phyloP scores from a whole-genome alignment of 2,329 filamentous ascomycete species.

The Nannizzia gypsea region DNA sequence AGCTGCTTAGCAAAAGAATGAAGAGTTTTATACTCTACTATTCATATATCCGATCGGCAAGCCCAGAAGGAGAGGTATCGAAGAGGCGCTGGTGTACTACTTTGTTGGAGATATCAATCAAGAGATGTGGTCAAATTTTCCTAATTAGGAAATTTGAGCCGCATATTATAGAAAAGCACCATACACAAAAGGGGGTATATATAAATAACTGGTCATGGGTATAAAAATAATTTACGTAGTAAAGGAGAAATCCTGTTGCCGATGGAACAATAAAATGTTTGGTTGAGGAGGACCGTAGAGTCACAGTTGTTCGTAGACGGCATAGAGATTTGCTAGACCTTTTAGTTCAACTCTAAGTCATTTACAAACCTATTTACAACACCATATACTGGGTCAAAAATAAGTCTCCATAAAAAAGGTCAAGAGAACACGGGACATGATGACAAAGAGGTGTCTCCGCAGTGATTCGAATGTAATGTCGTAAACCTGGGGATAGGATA shows the following conservation, averaged over 20 bases:
- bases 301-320: not conserved
- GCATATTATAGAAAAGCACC: not conserved
- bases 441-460: not conserved
- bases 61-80: not conserved
- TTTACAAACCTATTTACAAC: slow-evolving; percentile 3
- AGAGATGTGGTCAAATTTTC: not conserved
- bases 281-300: not conserved
- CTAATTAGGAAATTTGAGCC: not conserved
- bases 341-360: not conserved
- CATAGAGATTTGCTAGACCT: not conserved
- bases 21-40: not conserved
- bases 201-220: not conserved
- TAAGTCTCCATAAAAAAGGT: not conserved
- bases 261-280: not conserved
- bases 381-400: not conserved
- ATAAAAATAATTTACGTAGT: not conserved
- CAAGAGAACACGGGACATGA: not conserved
- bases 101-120: not conserved
- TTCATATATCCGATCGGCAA: not conserved
- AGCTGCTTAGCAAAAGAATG: not conserved
- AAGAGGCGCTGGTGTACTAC: not conserved
- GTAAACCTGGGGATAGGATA: not conserved
- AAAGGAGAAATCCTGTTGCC: not conserved
- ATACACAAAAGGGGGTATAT: not conserved
- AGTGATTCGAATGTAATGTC: not conserved